A percentile compares a stretch with the other conserved stretches of the same genome.
phyloP scores from a whole-genome alignment of 2,329 filamentous ascomycete species.

The Neoascochyta sp. region DNA sequence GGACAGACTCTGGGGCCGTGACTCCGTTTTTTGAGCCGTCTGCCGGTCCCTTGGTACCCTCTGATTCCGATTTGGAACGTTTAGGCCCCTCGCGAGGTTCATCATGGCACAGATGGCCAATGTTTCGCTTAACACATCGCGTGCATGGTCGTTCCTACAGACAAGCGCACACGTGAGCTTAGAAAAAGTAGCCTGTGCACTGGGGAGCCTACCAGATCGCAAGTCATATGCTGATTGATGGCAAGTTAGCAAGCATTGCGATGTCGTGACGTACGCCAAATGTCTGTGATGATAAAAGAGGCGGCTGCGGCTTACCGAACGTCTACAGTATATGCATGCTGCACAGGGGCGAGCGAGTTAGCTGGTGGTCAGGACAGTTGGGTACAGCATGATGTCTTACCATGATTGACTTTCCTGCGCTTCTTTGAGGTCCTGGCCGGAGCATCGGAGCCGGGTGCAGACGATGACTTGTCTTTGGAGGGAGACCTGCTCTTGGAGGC shows the following conservation, averaged over 20 bases:
- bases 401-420: slow-evolving; percentile 54
- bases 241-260: slow-evolving; percentile 33
- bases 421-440: slow-evolving; percentile 44
- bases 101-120: slow-evolving; percentile 96
- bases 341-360: slow-evolving; percentile 22
- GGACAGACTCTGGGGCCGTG: slow-evolving; percentile 26
- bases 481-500: slow-evolving; percentile 27
- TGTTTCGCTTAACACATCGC: slow-evolving; percentile 96
- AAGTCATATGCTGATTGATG: slow-evolving; percentile 50
- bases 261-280: slow-evolving; percentile 9
- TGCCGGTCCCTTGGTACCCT: slow-evolving; percentile 31
- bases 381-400: slow-evolving; percentile 32
- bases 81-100: slow-evolving; percentile 84
- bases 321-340: slow-evolving; percentile 53
- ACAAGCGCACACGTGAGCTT: slow-evolving; percentile 36
- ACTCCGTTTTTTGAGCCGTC: slow-evolving; percentile 30
- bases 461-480: slow-evolving; percentile 26
- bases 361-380: slow-evolving; percentile 22
- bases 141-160: slow-evolving; percentile 88
- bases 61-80: slow-evolving; percentile 63
- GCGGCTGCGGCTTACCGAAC: slow-evolving; percentile 44
- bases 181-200: slow-evolving; percentile 16
- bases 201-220: slow-evolving; percentile 51
- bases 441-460: slow-evolving; percentile 28
- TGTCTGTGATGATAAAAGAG: slow-evolving; percentile 17